phyloP scores from a whole-genome alignment of 225 moss, liverwort and hornwort genomes.

The Marchantia paleacea region DNA sequence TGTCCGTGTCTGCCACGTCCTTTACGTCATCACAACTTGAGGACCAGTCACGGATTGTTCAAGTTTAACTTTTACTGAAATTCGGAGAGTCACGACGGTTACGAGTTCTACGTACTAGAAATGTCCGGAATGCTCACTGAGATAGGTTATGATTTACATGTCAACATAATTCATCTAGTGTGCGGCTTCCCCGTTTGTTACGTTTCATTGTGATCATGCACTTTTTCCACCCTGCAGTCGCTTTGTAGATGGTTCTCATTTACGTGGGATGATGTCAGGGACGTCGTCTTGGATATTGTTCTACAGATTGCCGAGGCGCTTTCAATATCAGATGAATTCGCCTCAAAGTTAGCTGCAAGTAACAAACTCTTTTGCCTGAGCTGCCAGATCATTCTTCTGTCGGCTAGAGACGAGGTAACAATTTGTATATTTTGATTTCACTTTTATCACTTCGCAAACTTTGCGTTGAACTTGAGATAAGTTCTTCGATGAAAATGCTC shows the following conservation, averaged over 20 bases:
- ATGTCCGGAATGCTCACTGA: too few relatives aligned
- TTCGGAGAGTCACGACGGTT: too few relatives aligned
- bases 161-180: not conserved
- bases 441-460: not conserved
- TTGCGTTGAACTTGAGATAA: too few relatives aligned
- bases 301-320: conserved; percentile 87
- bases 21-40: not conserved
- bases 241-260: not conserved
- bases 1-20: not conserved
- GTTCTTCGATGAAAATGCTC: not conserved
- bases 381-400: conserved; percentile 76
- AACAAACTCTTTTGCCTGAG: conserved; percentile 61
- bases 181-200: not conserved
- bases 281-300: conserved; percentile 76
- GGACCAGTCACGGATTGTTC: not conserved
- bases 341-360: conserved; percentile 65
- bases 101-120: too few relatives aligned
- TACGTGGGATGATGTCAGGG: conserved; percentile 45
- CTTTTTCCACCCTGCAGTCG: not conserved
- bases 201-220: not conserved
- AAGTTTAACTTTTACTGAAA: too few relatives aligned
- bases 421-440: not conserved
- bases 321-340: conserved; percentile 73
- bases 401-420: conserved; percentile 74
- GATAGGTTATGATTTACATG: too few relatives aligned